Evolutionary conservation across 176 grass and related monocot species (phyloP), one percentile per base, ranked within the genome.

Genomic region (Luzula sylvatica): DNA sequence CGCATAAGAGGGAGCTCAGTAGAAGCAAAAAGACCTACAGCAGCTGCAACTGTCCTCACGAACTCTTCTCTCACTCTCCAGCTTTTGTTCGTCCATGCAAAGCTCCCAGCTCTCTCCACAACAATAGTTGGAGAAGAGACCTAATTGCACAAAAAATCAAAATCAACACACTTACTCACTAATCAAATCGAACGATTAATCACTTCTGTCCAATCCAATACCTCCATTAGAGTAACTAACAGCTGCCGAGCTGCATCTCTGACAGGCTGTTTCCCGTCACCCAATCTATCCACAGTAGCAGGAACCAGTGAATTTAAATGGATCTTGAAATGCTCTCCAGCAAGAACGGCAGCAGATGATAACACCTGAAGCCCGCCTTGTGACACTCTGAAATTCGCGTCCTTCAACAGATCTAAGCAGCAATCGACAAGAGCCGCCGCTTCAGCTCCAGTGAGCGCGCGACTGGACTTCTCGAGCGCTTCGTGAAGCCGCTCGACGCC

Each of bases 21-120:
- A 30, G 80, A 81, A 68, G 80, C 83, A 76, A 95, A 95, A 18
- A 88, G 77, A 19, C 74, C 80, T 66, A 82, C 59, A 50, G 90
- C 74, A 23, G 67, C 66, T 51, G 80, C 68, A 63, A 95, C 80
- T 18, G 90, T 95, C 8, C 80, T 67, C 11, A 70, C 77, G 85
- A 88, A 95, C 64, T 95, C 80, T 78, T 88, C 84, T 23, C 80
- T 67, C 16, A 95, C 77, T 71, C 77, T 88, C 90, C 84, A 88
- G 35, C 74, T 95, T 74, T 64, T 95, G 30, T 95, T 81, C 54
- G 58, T 79, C 90, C 90, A 95, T 13, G 84, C 80, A 76, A 82
- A 88, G 69, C 67, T 86, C 61, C 90, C 89, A 65, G 89, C 89
- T 81, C 89, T 78, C 80, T 88, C 89, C 71, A 95, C 89, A 45